Percentiles rank a stretch among this genome's conserved stretches.
phyloP scores from a whole-genome alignment of 1,284 basidiomycete genomes.

The Apiotrichum domesticum region DNA sequence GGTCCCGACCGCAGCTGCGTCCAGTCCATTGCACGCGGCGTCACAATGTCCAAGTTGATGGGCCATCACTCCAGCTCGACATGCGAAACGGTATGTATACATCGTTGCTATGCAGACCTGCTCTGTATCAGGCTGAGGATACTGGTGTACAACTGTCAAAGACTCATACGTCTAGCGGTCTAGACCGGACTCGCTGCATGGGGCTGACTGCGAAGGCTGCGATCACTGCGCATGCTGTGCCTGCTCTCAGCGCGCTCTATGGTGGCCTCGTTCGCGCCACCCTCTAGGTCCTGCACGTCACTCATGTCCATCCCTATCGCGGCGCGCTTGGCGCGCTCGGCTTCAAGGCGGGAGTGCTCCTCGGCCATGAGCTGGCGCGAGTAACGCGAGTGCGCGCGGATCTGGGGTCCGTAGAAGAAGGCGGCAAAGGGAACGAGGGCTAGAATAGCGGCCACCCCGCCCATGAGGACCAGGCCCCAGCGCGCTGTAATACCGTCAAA shows the following conservation, averaged over 20 bases:
- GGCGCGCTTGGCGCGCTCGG: constrained; percentile 17
- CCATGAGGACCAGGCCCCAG: constrained; percentile 17
- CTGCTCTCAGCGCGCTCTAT: background rate
- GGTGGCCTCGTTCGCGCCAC: constrained; percentile 10
- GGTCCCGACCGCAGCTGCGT: no score
- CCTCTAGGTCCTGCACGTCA: constrained; percentile 13
- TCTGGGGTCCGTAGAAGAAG: constrained; percentile 35
- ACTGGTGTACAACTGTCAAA: no score
- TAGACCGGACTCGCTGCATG: no score
- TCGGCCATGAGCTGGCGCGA: constrained; percentile 35
- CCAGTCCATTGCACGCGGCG: no score
- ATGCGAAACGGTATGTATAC: no score
- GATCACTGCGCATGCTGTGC: no score
- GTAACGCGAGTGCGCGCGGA: constrained; percentile 34
- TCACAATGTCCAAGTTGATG: no score
- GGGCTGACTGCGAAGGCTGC: no score
- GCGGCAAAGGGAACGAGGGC: constrained; percentile 39
- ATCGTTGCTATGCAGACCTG: no score
- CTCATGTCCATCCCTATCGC: constrained; percentile 7
- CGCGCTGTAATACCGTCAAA: constrained; percentile 14
- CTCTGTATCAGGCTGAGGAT: no score
- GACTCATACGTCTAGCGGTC: no score
- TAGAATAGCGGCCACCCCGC: constrained; percentile 15
- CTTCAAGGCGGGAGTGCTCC: constrained; percentile 30
- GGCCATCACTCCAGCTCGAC: no score